A percentile compares a stretch with the other conserved stretches of the same genome.
These are phyloP conservation scores for Ballota nigra DNA, from an alignment of 257 asterid genomes.

Conservation along the genomic window DNA sequence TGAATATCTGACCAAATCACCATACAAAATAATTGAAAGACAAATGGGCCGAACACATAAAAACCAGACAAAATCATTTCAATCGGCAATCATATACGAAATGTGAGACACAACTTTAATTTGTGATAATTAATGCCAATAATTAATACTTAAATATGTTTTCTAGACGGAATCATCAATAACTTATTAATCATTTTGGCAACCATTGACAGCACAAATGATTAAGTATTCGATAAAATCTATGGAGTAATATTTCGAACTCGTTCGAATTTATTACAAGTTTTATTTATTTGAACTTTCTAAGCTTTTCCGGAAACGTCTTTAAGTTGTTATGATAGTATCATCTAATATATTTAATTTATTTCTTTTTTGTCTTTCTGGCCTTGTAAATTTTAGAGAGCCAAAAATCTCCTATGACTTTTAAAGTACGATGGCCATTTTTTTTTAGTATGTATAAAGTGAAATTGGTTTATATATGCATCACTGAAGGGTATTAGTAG, in stretches of 20 bases:
- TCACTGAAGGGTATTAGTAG: too few species aligned
- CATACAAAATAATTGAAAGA: constrained; percentile 11
- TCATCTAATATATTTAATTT: not conserved
- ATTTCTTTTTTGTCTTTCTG: not conserved
- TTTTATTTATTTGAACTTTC: not conserved
- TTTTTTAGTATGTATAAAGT: too few species aligned
- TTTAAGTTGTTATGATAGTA: not conserved
- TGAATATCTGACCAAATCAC: constrained; percentile 13
- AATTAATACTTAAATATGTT: not conserved
- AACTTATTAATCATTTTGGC: not conserved
- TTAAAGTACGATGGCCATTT: too few species aligned
- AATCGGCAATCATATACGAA: constrained; percentile 22
- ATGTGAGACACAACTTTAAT: constrained; percentile 4
- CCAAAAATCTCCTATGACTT: not conserved
- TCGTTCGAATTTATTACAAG: not conserved
- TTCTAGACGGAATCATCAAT: constrained; percentile 7
- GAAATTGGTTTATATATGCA: too few species aligned
- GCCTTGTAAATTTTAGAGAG: constrained; percentile 27
- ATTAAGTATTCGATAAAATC: constrained; percentile 8
- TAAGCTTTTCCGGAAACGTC: not conserved
- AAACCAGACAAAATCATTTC: constrained; percentile 32
- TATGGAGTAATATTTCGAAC: not conserved
- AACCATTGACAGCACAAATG: constrained; percentile 5
- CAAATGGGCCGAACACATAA: constrained; percentile 23
- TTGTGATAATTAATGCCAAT: constrained; percentile 19